phyloP scores from a whole-genome alignment of 176 grass and related monocot species.

The Pharus latifolius region DNA sequence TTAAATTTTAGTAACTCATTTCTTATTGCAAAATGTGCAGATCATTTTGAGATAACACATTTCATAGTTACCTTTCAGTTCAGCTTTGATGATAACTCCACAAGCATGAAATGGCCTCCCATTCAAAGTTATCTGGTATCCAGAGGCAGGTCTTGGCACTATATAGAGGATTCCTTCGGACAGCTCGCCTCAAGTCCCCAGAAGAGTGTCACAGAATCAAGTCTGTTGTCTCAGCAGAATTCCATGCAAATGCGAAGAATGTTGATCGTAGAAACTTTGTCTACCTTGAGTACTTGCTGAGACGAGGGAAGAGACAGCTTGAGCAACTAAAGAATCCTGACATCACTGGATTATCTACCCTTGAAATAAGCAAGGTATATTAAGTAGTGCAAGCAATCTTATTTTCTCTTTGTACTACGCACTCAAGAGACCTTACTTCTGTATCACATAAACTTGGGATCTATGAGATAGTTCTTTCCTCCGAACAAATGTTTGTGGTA shows the following conservation, averaged over 20 bases:
- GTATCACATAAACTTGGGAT: neutral
- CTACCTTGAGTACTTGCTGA: slow-evolving; percentile 89
- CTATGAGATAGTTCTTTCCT: neutral
- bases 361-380: slow-evolving; percentile 39
- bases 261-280: slow-evolving; percentile 83
- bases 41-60: neutral
- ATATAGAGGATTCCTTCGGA: slow-evolving; percentile 74
- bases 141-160: slow-evolving; percentile 77
- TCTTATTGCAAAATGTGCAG: neutral
- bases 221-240: slow-evolving; percentile 57
- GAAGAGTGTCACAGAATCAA: slow-evolving; percentile 60
- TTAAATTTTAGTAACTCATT: neutral
- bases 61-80: neutral
- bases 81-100: slow-evolving; percentile 6
- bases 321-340: slow-evolving; percentile 88
- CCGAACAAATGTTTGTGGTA: neutral
- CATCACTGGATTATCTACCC: slow-evolving; percentile 53
- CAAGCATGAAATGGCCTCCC: slow-evolving; percentile 56
- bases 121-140: slow-evolving; percentile 60
- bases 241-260: slow-evolving; percentile 52
- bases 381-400: neutral
- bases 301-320: slow-evolving; percentile 78
- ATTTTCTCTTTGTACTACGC: neutral
- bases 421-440: neutral
- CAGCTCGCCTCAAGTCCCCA: slow-evolving; percentile 37